These are phyloP conservation scores for Lophiostoma macrostomum DNA, from an alignment of 495 filamentous ascomycete genomes.

Conservation along the genomic window DNA sequence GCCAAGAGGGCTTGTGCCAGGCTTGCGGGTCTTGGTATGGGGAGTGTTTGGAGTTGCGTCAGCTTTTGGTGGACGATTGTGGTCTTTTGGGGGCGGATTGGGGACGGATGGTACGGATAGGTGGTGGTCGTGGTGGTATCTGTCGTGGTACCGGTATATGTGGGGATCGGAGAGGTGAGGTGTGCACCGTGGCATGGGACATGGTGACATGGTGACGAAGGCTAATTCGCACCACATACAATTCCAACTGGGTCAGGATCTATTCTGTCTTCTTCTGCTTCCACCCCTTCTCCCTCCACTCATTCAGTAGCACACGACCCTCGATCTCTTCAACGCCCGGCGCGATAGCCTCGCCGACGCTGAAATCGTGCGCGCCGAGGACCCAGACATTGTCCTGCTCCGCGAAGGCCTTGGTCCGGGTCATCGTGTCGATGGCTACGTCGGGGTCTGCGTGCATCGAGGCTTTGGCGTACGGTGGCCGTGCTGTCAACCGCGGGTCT, in stretches of 20 bases:
- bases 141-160: no score
- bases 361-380: constrained; percentile 21
- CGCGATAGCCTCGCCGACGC: constrained; percentile 10
- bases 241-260: no score
- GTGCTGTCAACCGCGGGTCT: constrained; percentile 20
- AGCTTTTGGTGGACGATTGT: neutral
- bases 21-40: neutral
- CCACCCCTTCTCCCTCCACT: constrained; percentile 16
- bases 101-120: neutral
- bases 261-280: neutral
- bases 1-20: constrained; percentile 7
- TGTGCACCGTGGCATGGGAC: no score
- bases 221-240: no score
- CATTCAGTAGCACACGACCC: constrained; percentile 10
- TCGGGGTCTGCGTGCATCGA: constrained; percentile 20
- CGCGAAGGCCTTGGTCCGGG: constrained; percentile 2
- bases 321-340: constrained; percentile 5
- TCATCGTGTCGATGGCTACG: constrained; percentile 10
- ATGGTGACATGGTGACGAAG: no score
- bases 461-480: constrained; percentile 9
- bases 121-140: neutral
- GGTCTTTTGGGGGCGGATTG: no score
- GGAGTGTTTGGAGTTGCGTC: neutral
- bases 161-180: no score
- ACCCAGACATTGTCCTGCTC: constrained; percentile 26